Percentiles rank a stretch among this genome's conserved stretches.
phyloP scores from a whole-genome alignment of 2,329 filamentous ascomycete species.

The Colletotrichum australisinense region DNA sequence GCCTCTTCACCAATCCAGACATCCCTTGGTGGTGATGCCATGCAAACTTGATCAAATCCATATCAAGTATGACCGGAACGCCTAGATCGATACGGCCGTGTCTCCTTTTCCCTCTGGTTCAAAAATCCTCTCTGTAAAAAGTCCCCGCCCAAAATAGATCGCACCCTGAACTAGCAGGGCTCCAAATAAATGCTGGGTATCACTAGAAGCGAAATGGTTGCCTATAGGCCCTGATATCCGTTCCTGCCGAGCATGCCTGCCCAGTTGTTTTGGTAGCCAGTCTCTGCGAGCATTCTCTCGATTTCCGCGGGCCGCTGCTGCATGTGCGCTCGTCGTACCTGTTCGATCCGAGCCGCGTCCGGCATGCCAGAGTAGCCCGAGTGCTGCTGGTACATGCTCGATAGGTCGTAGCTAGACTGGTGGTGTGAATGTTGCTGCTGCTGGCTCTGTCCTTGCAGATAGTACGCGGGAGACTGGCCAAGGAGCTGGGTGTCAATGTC shows the following conservation, averaged over 20 bases:
- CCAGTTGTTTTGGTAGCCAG: conserved; percentile 36
- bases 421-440: conserved; percentile 41
- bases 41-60: conserved; percentile 4
- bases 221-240: conserved; percentile 33
- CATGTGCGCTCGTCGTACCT: conserved; percentile 34
- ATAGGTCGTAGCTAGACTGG: conserved; percentile 32
- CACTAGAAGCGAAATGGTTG: conserved; percentile 34
- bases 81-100: conserved; percentile 9
- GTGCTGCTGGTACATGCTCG: conserved; percentile 35
- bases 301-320: conserved; percentile 35
- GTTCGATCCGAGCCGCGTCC: conserved; percentile 34
- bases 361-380: conserved; percentile 32
- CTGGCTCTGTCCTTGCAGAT: conserved; percentile 63
- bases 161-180: conserved; percentile 33
- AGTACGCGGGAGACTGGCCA: conserved; percentile 76
- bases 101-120: neutral
- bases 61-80: conserved; percentile 27
- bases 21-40: neutral
- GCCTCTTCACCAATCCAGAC: conserved; percentile 2
- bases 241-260: conserved; percentile 35
- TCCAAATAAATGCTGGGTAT: conserved; percentile 36
- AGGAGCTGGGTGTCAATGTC: conserved; percentile 80
- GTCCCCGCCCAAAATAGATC: conserved; percentile 18
- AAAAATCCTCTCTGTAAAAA: neutral
- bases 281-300: conserved; percentile 37